Conservation (phyloP, 495 filamentous ascomycete species). For the Penicillium mononematosum region DNA sequence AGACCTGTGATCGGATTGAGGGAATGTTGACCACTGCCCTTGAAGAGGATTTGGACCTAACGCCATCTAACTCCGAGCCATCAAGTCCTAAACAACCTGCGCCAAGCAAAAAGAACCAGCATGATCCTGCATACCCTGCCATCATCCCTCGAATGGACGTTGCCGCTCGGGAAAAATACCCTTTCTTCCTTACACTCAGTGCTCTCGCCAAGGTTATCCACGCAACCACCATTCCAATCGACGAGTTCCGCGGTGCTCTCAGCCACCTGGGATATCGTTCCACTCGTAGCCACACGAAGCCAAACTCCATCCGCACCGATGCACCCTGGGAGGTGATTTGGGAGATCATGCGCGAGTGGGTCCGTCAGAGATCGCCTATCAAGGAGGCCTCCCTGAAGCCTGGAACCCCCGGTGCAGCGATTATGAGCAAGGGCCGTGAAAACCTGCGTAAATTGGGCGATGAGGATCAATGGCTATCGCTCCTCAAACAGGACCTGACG, state of each 20-base stretch:
- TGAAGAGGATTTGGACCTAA: conserved; percentile 61
- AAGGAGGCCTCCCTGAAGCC: conserved; percentile 67
- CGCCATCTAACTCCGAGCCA: conserved; percentile 8
- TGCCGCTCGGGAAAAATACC: conserved; percentile 62
- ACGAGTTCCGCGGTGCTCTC: conserved; percentile 75
- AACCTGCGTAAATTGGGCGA: conserved; percentile 22
- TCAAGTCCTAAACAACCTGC: conserved; percentile 1
- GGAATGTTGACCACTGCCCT: conserved; percentile 89
- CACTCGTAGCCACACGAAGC: conserved; percentile 80
- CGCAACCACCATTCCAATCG: conserved; percentile 69
- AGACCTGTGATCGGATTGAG: conserved; percentile 74
- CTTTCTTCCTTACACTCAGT: conserved; percentile 84
- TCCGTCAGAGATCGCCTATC: conserved; percentile 69
- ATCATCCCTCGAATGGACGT: conserved; percentile 49
- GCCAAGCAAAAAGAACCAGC: conserved; percentile 1
- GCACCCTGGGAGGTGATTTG: conserved; percentile 86
- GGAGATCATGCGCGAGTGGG: conserved; percentile 94
- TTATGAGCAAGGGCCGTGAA: conserved; percentile 52
- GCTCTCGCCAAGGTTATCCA: conserved; percentile 70
- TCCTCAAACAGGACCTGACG: conserved; percentile 39
- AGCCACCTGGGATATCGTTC: conserved; percentile 74
- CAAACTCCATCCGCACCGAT: conserved; percentile 86
- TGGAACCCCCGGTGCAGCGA: conserved; percentile 64
- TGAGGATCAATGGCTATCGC: conserved; percentile 24
- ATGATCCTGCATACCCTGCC: conserved; percentile 26